Evolutionary conservation across 2,329 filamentous ascomycete species (phyloP).

Genomic region (Lecanicillium sp.): DNA sequence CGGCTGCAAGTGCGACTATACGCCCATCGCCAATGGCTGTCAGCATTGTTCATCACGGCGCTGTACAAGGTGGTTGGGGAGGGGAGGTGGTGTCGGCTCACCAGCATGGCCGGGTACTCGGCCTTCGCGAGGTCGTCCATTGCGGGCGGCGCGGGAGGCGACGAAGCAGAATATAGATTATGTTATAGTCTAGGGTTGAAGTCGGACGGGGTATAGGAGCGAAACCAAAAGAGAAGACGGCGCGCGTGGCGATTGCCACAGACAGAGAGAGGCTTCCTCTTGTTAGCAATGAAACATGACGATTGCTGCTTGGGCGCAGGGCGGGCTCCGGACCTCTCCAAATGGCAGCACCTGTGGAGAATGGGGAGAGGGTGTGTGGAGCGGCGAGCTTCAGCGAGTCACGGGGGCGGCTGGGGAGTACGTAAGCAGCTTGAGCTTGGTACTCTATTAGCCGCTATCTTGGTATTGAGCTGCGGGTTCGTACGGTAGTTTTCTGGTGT

Average conservation of each 20-base stretch:
- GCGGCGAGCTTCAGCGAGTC: too few relatives aligned
- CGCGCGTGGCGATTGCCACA: too few relatives aligned
- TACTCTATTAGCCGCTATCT: too few relatives aligned
- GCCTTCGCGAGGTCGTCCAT: slow-evolving; percentile 76
- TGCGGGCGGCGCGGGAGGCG: slow-evolving; percentile 26
- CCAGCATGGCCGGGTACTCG: slow-evolving; percentile 93
- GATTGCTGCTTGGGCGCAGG: slow-evolving; percentile 2
- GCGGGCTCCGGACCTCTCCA: not conserved
- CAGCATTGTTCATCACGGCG: slow-evolving; percentile 8
- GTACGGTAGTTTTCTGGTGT: too few relatives aligned
- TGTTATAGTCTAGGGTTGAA: slow-evolving; percentile 6
- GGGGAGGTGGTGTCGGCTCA: slow-evolving; percentile 38
- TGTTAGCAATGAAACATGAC: slow-evolving; percentile 8
- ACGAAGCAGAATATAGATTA: slow-evolving; percentile 8
- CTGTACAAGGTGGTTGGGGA: slow-evolving; percentile 1
- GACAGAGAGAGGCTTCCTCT: slow-evolving; percentile 10
- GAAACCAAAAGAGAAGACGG: slow-evolving; percentile 4
- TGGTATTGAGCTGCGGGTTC: too few relatives aligned
- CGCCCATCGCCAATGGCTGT: too few relatives aligned
- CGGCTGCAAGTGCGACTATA: slow-evolving; percentile 72
- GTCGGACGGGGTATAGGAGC: slow-evolving; percentile 9
- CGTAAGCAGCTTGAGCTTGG: too few relatives aligned
- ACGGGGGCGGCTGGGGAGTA: too few relatives aligned
- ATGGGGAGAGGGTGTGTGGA: too few relatives aligned
- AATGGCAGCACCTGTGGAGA: too few relatives aligned